These are phyloP conservation scores for Phytophthora rubi DNA, from an alignment of 352 stramenopile species.

Conservation along the genomic window DNA sequence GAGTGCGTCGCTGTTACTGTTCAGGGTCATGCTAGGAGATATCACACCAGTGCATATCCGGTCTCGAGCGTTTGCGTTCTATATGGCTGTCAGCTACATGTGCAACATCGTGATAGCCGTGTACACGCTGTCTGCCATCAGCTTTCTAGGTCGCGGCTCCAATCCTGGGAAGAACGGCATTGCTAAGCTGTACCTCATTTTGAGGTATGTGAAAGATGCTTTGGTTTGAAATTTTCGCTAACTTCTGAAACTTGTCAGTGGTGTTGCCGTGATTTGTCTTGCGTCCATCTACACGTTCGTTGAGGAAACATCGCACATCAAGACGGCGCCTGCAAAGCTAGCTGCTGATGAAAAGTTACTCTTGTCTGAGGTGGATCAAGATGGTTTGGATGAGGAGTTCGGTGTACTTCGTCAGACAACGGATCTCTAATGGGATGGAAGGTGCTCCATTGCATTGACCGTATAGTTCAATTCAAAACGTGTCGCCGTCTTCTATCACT, in stretches of 20 bases:
- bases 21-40: conserved; percentile 85
- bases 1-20: conserved; percentile 10
- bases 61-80: conserved; percentile 82
- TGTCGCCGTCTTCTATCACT: background rate
- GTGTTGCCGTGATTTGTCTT: conserved; percentile 44
- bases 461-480: too few relatives aligned
- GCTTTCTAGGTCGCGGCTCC: conserved; percentile 59
- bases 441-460: too few relatives aligned
- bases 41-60: conserved; percentile 90
- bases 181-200: conserved; percentile 86
- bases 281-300: conserved; percentile 62
- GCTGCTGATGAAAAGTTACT: conserved; percentile 52
- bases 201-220: conserved; percentile 36
- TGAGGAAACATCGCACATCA: conserved; percentile 69
- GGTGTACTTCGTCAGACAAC: too few relatives aligned
- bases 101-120: conserved; percentile 86
- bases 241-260: conserved; percentile 25
- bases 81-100: conserved; percentile 86
- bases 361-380: too few relatives aligned
- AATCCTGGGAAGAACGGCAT: conserved; percentile 86
- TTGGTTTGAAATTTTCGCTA: background rate
- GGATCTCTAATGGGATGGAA: too few relatives aligned
- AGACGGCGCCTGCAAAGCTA: conserved; percentile 32
- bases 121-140: conserved; percentile 83
- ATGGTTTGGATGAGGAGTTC: too few relatives aligned